These are phyloP conservation scores for Geum urbanum DNA, from an alignment of 306 rosid species.

Conservation along the genomic window DNA sequence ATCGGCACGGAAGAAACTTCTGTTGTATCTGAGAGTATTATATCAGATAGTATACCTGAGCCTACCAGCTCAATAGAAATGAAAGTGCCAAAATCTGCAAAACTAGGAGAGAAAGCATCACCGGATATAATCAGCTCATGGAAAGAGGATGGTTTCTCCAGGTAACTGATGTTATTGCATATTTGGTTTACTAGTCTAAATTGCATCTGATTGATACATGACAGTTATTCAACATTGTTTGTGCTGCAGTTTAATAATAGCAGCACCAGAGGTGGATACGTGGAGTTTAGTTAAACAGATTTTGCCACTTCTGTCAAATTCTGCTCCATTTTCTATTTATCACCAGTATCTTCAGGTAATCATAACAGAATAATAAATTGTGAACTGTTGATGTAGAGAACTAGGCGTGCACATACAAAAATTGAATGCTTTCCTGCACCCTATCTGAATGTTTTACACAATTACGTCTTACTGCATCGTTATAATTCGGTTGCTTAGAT, in stretches of 20 bases:
- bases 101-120: constrained; percentile 76
- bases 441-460: neutral
- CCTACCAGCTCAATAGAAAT: constrained; percentile 25
- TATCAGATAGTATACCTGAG: constrained; percentile 38
- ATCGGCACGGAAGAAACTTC: constrained; percentile 41
- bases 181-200: neutral
- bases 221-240: neutral
- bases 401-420: neutral
- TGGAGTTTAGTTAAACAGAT: constrained; percentile 63
- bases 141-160: constrained; percentile 86
- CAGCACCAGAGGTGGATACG: constrained; percentile 78
- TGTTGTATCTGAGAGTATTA: constrained; percentile 33
- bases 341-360: constrained; percentile 90
- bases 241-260: constrained; percentile 63
- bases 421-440: neutral
- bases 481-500: neutral
- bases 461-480: neutral
- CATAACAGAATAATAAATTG: constrained; percentile 4
- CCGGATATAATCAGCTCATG: constrained; percentile 55
- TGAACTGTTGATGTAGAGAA: neutral
- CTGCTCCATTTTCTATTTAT: constrained; percentile 93
- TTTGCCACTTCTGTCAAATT: constrained; percentile 70
- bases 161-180: constrained; percentile 41
- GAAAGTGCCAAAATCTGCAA: constrained; percentile 48
- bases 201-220: neutral